These are phyloP conservation scores for Vitis hybrid DNA, from an alignment of 177 flowering plant genomes.

Conservation along the genomic window DNA sequence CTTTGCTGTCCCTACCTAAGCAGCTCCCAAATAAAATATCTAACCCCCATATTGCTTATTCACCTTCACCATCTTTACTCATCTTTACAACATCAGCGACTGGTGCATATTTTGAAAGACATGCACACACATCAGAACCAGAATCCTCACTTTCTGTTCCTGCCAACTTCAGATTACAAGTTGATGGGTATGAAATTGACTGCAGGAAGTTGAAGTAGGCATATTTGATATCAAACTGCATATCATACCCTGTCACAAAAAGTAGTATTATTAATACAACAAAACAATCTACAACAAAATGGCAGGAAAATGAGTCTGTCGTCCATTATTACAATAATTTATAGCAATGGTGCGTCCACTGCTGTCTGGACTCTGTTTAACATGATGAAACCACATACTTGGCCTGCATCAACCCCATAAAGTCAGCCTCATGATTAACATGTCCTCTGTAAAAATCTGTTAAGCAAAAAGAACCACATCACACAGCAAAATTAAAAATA, in stretches of 20 bases:
- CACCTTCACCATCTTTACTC: background rate
- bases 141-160: slow-evolving; percentile 6
- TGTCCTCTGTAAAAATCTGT: background rate
- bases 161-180: background rate
- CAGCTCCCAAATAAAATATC: too few species aligned
- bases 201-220: slow-evolving; percentile 93
- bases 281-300: background rate
- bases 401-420: slow-evolving; percentile 61
- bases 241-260: slow-evolving; percentile 81
- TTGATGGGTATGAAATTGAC: slow-evolving; percentile 37
- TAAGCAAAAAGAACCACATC: background rate
- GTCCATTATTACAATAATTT: slow-evolving; percentile 68
- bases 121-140: background rate
- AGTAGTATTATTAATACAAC: background rate
- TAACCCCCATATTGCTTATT: background rate
- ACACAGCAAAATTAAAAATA: background rate
- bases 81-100: background rate
- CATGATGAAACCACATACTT: slow-evolving; percentile 99
- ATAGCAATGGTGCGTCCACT: slow-evolving; percentile 77
- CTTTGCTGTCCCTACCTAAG: too few species aligned
- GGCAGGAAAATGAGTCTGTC: background rate
- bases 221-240: slow-evolving; percentile 93
- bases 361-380: slow-evolving; percentile 71
- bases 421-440: background rate
- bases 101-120: slow-evolving; percentile 3